Conservation (phyloP, 257 asterid genomes). For the Solanum boliviense region DNA sequence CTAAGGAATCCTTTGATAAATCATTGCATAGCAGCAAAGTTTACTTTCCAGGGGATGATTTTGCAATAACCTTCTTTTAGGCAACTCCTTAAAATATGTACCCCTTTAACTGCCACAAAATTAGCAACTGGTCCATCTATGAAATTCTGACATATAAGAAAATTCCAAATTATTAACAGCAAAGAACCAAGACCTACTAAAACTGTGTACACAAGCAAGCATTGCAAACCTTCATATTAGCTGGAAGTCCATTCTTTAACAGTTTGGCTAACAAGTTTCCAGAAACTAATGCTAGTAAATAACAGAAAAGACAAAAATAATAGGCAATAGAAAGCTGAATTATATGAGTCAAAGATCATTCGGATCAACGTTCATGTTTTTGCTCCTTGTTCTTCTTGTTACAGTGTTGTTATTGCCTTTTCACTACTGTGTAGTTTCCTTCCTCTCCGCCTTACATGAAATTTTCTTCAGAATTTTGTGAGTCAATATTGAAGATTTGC, state of each 20-base stretch:
- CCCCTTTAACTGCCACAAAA: not conserved
- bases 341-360: not conserved
- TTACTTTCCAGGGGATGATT: not conserved
- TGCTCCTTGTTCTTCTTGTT: not conserved
- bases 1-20: not conserved
- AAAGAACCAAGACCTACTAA: not conserved
- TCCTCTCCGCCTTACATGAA: not conserved
- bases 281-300: not conserved
- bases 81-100: not conserved
- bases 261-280: not conserved
- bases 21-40: not conserved
- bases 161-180: not conserved
- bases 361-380: not conserved
- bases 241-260: not conserved
- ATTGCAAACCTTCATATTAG: not conserved
- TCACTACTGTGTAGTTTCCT: not conserved
- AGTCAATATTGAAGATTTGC: not conserved
- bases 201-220: not conserved
- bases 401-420: not conserved
- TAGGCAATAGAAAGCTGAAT: not conserved
- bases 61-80: not conserved
- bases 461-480: not conserved
- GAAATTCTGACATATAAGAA: not conserved
- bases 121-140: not conserved
- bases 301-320: not conserved